Percentiles rank a stretch among this genome's conserved stretches.
Conservation (phyloP, 805 yeast genomes). For the Kuraishia ogatae region DNA sequence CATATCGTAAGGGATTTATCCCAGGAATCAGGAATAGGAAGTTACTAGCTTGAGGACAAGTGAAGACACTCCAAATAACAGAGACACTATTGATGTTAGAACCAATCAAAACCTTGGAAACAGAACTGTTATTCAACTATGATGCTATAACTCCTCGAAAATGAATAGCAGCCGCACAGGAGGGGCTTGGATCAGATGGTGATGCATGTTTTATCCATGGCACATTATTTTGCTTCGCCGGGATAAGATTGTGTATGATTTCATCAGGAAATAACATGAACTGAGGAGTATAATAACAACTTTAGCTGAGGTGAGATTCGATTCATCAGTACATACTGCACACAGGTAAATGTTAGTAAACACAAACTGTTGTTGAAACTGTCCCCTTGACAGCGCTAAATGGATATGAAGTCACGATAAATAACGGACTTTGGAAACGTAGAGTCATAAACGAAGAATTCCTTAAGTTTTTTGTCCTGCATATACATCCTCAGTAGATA, state of each 20-base stretch:
- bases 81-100: neutral
- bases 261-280: neutral
- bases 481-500: conserved; percentile 62
- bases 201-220: conserved; percentile 90
- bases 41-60: too few species aligned
- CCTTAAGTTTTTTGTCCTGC: conserved; percentile 64
- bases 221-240: conserved; percentile 40
- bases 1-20: neutral
- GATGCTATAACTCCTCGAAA: neutral
- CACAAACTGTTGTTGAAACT: neutral
- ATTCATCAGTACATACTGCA: neutral
- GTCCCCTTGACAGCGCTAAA: neutral
- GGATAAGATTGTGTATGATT: conserved; percentile 1
- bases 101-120: neutral
- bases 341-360: neutral
- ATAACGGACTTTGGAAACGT: neutral
- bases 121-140: too few species aligned
- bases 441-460: conserved; percentile 70
- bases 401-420: neutral
- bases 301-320: neutral
- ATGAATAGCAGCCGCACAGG: neutral
- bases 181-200: conserved; percentile 66
- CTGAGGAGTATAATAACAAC: neutral
- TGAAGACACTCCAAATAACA: too few species aligned
- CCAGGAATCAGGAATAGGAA: too few species aligned